Evolutionary conservation across 2,329 filamentous ascomycete species (phyloP).

Genomic region (Ascochyta viciae-villosae): DNA sequence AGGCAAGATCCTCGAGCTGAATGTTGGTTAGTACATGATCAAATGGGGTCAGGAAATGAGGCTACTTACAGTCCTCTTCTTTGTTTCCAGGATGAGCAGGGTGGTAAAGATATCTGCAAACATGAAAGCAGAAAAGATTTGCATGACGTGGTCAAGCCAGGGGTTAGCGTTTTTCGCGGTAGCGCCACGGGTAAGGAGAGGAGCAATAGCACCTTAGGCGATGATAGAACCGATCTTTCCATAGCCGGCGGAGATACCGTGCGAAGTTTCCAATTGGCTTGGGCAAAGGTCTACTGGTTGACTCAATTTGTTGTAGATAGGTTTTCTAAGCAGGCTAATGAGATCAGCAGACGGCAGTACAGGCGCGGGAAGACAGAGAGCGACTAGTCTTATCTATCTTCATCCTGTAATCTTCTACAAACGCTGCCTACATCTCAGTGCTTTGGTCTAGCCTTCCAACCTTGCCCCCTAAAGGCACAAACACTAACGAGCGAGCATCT

Average conservation of each 20-base stretch:
- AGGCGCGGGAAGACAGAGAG: too few species aligned
- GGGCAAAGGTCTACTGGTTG: too few species aligned
- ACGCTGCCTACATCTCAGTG: too few species aligned
- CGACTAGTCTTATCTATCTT: too few species aligned
- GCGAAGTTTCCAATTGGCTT: conserved; percentile 45
- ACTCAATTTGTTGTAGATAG: too few species aligned
- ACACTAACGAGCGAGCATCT: too few species aligned
- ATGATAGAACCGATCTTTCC: conserved; percentile 60
- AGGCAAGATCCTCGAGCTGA: conserved; percentile 70
- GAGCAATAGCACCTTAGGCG: conserved; percentile 56
- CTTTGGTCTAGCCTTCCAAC: too few species aligned
- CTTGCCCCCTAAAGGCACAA: too few species aligned
- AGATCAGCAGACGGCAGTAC: too few species aligned
- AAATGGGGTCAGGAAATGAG: neutral
- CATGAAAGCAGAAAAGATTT: conserved; percentile 84
- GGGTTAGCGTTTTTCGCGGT: conserved; percentile 56
- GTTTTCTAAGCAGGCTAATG: too few species aligned
- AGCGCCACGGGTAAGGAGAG: conserved; percentile 61
- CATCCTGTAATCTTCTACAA: too few species aligned
- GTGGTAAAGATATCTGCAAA: conserved; percentile 72
- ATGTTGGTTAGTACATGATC: neutral
- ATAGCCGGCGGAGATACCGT: conserved; percentile 58
- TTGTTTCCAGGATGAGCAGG: conserved; percentile 77
- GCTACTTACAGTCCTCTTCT: conserved; percentile 63
- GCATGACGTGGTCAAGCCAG: conserved; percentile 76